Conservation (phyloP, 176 grass and related monocot genomes). For the Oryza officinalis region DNA sequence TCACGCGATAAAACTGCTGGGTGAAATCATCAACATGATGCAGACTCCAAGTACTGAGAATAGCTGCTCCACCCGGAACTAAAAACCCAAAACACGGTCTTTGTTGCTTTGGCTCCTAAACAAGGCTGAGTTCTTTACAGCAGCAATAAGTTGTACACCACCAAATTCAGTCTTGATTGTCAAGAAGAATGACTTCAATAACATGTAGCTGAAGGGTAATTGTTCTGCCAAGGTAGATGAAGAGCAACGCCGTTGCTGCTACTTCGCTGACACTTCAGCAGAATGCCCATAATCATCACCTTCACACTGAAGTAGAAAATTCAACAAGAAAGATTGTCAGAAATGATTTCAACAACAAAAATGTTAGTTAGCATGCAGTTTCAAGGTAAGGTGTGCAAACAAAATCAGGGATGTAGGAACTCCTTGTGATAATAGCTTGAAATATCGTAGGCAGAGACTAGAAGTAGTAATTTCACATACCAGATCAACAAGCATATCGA, state of each 20-base stretch:
- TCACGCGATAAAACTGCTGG: conserved; percentile 6
- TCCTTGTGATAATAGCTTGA: neutral
- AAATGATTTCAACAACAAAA: neutral
- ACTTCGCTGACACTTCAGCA: conserved; percentile 29
- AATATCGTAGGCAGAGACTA: neutral
- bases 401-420: neutral
- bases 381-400: neutral
- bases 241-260: neutral
- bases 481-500: conserved; percentile 56
- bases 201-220: conserved; percentile 10
- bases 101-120: conserved; percentile 12
- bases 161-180: neutral
- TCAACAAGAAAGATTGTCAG: neutral
- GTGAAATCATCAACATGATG: neutral
- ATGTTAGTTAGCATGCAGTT: neutral
- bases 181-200: neutral
- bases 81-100: conserved; percentile 1
- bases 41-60: conserved; percentile 5
- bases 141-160: conserved; percentile 1
- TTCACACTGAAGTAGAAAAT: conserved; percentile 27
- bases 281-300: conserved; percentile 28
- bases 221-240: conserved; percentile 5
- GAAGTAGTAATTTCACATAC: conserved; percentile 27
- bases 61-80: neutral
- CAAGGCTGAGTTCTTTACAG: neutral